phyloP scores from a whole-genome alignment of 305 asterid genomes.

The Euphrasia arctica region DNA sequence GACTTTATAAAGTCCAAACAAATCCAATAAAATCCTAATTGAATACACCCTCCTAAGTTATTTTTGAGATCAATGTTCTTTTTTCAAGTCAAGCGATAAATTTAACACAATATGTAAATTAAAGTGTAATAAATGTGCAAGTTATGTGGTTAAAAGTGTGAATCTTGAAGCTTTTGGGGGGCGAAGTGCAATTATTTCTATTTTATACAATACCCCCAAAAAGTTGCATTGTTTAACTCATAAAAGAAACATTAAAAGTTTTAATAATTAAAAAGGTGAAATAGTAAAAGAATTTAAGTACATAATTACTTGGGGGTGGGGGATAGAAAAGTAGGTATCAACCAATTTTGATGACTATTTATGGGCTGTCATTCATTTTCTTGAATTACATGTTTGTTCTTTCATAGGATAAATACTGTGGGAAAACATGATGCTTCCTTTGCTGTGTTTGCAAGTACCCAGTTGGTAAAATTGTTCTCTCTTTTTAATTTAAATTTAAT shows the following conservation, averaged over 20 bases:
- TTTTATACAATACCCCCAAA: too few relatives aligned
- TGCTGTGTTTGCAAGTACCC: constrained; percentile 59
- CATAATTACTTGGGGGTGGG: not conserved
- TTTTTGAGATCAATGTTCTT: too few relatives aligned
- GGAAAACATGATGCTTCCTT: constrained; percentile 44
- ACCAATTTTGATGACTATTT: constrained; percentile 17
- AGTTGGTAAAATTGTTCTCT: constrained; percentile 45
- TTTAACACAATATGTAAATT: too few relatives aligned
- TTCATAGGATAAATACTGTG: constrained; percentile 20
- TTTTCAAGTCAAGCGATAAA: too few relatives aligned
- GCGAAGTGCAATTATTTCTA: not conserved
- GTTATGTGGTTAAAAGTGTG: not conserved
- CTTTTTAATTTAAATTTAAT: constrained; percentile 34
- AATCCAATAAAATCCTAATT: too few relatives aligned
- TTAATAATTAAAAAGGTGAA: not conserved
- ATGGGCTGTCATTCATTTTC: constrained; percentile 28
- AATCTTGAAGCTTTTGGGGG: not conserved
- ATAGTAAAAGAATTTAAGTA: not conserved
- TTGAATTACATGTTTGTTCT: constrained; percentile 23
- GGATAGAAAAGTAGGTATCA: not conserved
- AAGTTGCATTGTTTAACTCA: not conserved
- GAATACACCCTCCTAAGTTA: too few relatives aligned
- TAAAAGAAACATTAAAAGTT: not conserved
- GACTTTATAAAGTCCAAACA: too few relatives aligned
- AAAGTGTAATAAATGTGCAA: too few relatives aligned